phyloP scores from a whole-genome alignment of 2,329 filamentous ascomycete genomes.

The Tolypocladium pustulatum region DNA sequence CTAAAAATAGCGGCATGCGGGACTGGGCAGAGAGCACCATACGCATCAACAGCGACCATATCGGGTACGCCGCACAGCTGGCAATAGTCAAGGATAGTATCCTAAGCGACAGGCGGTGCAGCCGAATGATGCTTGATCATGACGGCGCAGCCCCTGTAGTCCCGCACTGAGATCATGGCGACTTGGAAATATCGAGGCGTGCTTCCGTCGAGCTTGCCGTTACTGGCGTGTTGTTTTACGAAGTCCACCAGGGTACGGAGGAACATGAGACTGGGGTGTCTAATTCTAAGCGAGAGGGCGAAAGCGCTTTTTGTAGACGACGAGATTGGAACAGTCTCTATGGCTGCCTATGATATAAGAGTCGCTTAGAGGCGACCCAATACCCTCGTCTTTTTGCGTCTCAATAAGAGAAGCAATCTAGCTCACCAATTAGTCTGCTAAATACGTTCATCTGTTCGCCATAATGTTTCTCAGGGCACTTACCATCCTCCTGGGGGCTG shows the following conservation, averaged over 20 bases:
- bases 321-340: no score
- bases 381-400: background rate
- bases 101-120: background rate
- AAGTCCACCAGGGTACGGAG: no score
- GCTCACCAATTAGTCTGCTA: no score
- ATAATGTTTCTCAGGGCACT: background rate
- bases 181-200: background rate
- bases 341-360: background rate
- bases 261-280: no score
- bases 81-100: background rate
- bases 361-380: background rate
- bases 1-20: no score
- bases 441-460: background rate
- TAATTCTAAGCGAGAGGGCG: no score
- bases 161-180: background rate
- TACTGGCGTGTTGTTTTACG: background rate
- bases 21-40: background rate
- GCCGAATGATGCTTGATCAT: background rate
- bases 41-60: background rate
- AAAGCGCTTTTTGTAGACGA: no score
- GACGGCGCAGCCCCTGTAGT: background rate
- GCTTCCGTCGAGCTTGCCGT: background rate
- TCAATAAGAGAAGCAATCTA: no score
- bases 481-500: background rate
- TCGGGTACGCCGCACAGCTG: no score